Percentiles rank a stretch among this genome's conserved stretches.
Conservation (phyloP, 2,329 filamentous ascomycete species). For the Talaromyces atroroseus region DNA sequence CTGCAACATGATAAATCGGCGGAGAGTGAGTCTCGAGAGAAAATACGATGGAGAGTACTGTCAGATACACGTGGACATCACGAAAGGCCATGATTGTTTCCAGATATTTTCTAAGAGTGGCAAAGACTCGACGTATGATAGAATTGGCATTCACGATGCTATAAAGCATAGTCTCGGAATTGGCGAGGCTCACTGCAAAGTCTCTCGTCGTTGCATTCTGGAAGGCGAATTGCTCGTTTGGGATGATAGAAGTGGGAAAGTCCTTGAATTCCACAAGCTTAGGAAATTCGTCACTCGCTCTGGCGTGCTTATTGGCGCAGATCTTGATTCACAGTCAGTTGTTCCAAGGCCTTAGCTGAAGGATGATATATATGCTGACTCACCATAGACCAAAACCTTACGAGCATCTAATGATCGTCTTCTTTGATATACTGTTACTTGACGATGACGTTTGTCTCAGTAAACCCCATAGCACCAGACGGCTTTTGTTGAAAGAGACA, state of each 20-base stretch:
- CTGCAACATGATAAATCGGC: constrained; percentile 55
- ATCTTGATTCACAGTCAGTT: constrained; percentile 62
- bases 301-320: constrained; percentile 62
- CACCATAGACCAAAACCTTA: constrained; percentile 40
- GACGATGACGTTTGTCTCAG: constrained; percentile 51
- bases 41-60: constrained; percentile 90
- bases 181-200: constrained; percentile 51
- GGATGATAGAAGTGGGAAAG: constrained; percentile 58
- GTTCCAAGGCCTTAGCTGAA: constrained; percentile 10
- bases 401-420: constrained; percentile 57
- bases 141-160: constrained; percentile 55
- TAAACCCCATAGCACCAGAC: constrained; percentile 37
- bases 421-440: constrained; percentile 55
- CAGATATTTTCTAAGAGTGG: constrained; percentile 90
- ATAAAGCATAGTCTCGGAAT: constrained; percentile 63
- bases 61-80: constrained; percentile 74
- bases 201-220: constrained; percentile 66
- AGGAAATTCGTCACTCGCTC: constrained; percentile 72
- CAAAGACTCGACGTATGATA: constrained; percentile 77
- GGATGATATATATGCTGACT: constrained; percentile 12
- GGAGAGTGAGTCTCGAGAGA: constrained; percentile 66
- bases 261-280: constrained; percentile 75
- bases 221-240: constrained; percentile 81
- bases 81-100: constrained; percentile 50
- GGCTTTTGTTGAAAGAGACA: constrained; percentile 53